These are phyloP conservation scores for Candida endomychidarum DNA, from an alignment of 805 yeast genomes.

Conservation along the genomic window DNA sequence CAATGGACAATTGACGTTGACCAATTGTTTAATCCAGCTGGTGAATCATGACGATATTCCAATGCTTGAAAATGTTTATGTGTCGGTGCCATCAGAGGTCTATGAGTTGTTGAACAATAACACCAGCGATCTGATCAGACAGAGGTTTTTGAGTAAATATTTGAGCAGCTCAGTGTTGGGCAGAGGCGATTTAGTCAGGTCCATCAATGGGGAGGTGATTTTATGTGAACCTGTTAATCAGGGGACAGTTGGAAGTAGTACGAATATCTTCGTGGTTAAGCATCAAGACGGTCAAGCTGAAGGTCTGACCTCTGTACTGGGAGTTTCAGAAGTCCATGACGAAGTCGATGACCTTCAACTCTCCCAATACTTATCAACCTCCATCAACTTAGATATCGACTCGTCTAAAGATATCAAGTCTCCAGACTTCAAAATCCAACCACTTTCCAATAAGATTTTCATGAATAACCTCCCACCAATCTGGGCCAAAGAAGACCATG, in stretches of 20 bases:
- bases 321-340: conserved; percentile 15
- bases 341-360: conserved; percentile 28
- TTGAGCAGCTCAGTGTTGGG: conserved; percentile 27
- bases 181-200: conserved; percentile 44
- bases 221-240: conserved; percentile 76
- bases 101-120: conserved; percentile 33
- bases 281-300: conserved; percentile 14
- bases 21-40: conserved; percentile 36
- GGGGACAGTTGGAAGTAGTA: conserved; percentile 49
- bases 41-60: conserved; percentile 34
- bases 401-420: not conserved
- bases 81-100: conserved; percentile 46
- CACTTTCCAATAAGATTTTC: conserved; percentile 30
- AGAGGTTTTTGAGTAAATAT: conserved; percentile 29
- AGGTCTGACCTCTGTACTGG: conserved; percentile 12
- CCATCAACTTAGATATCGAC: conserved; percentile 22
- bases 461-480: conserved; percentile 19
- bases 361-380: conserved; percentile 33
- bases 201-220: conserved; percentile 49
- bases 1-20: conserved; percentile 42
- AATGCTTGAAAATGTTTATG: conserved; percentile 44
- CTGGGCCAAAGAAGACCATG: conserved; percentile 35
- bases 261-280: conserved; percentile 57
- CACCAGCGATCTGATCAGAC: conserved; percentile 32
- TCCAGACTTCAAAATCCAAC: conserved; percentile 23